phyloP scores from a whole-genome alignment of 352 stramenopile genomes.

The Pythium guiyangense region DNA sequence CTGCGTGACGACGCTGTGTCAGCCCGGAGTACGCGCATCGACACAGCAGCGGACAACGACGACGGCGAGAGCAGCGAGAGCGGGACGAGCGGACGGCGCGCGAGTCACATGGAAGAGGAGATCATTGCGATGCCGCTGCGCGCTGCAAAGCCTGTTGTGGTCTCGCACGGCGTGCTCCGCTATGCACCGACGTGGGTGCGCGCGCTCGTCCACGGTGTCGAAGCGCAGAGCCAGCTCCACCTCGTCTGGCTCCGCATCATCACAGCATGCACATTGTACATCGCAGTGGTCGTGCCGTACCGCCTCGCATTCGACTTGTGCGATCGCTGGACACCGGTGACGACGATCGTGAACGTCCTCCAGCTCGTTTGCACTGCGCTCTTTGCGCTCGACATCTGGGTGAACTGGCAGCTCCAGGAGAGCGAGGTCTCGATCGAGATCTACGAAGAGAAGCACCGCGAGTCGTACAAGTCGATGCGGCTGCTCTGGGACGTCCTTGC shows the following conservation, averaged over 20 bases:
- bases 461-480: conserved; percentile 35
- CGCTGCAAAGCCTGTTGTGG: neutral
- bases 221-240: conserved; percentile 35
- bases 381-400: conserved; percentile 43
- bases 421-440: conserved; percentile 40
- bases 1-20: neutral
- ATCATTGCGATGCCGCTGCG: neutral
- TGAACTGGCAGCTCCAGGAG: conserved; percentile 48
- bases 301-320: conserved; percentile 45
- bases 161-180: neutral
- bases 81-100: too few species aligned
- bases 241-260: conserved; percentile 40
- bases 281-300: conserved; percentile 41
- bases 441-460: conserved; percentile 39
- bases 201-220: conserved; percentile 16
- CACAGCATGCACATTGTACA: conserved; percentile 28
- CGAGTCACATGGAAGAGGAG: neutral
- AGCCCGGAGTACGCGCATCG: neutral
- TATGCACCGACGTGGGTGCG: conserved; percentile 7
- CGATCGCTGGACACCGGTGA: conserved; percentile 21
- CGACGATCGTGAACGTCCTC: conserved; percentile 14
- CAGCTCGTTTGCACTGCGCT: conserved; percentile 35
- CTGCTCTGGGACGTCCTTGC: conserved; percentile 43
- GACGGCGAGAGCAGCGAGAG: neutral
- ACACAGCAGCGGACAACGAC: neutral